These are phyloP conservation scores for Euphorbia celastroides DNA, from an alignment of 441 rosid genomes.

Conservation along the genomic window DNA sequence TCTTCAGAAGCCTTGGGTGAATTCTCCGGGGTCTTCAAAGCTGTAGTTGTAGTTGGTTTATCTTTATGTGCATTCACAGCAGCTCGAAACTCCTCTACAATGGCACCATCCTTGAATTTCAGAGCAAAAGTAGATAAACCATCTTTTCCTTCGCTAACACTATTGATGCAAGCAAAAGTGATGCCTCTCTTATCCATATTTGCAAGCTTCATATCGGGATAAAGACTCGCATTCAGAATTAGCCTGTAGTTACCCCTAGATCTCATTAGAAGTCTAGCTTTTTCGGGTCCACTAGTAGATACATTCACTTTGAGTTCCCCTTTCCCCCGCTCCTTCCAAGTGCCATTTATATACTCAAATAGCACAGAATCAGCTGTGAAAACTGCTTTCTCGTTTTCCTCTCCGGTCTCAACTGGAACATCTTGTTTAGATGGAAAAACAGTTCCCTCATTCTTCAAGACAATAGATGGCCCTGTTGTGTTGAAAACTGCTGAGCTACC, in stretches of 20 bases:
- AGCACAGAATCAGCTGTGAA: conserved; percentile 73
- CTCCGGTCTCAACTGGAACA: conserved; percentile 82
- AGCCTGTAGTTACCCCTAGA: conserved; percentile 78
- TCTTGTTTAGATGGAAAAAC: conserved; percentile 67
- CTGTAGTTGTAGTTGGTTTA: conserved; percentile 25
- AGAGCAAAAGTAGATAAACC: conserved; percentile 75
- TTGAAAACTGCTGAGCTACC: conserved; percentile 60
- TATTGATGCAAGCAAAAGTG: conserved; percentile 80
- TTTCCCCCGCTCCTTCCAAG: conserved; percentile 96
- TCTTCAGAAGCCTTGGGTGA: conserved; percentile 59
- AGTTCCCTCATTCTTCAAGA: conserved; percentile 45
- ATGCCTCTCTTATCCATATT: conserved; percentile 85
- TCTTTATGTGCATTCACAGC: conserved; percentile 52
- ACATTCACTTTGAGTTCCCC: conserved; percentile 86
- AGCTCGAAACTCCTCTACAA: conserved; percentile 57
- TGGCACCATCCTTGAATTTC: conserved; percentile 65
- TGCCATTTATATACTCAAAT: conserved; percentile 62
- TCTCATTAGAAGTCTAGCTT: conserved; percentile 83
- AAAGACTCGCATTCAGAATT: conserved; percentile 81
- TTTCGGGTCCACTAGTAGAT: conserved; percentile 38
- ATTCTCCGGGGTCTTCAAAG: conserved; percentile 78
- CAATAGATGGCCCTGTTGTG: conserved; percentile 35
- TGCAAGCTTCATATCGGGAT: conserved; percentile 83
- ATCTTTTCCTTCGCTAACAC: conserved; percentile 49
- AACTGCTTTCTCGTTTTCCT: conserved; percentile 67